These are phyloP conservation scores for Murraya koenigii DNA, from an alignment of 345 rosid species.

Conservation along the genomic window DNA sequence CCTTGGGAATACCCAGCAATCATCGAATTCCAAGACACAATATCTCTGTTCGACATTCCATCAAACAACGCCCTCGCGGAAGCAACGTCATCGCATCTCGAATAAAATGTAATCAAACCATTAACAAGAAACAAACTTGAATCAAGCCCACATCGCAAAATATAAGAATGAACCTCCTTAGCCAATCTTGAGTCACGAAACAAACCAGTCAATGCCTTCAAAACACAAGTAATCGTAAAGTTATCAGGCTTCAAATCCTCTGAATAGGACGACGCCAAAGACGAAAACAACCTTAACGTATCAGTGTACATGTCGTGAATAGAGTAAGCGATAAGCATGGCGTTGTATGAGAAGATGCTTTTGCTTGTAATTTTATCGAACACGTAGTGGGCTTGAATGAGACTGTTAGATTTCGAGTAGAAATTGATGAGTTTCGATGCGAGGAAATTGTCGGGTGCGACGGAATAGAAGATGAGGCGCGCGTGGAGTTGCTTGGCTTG, in stretches of 20 bases:
- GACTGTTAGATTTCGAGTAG: constrained; percentile 40
- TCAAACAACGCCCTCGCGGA: constrained; percentile 64
- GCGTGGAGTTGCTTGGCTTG: constrained; percentile 83
- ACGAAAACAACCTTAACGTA: constrained; percentile 48
- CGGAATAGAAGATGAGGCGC: constrained; percentile 48
- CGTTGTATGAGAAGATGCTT: constrained; percentile 68
- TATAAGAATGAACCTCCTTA: constrained; percentile 58
- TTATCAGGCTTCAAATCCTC: constrained; percentile 42
- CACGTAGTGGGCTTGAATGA: constrained; percentile 54
- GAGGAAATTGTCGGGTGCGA: constrained; percentile 64
- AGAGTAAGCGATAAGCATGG: constrained; percentile 65
- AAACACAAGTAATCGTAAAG: constrained; percentile 53
- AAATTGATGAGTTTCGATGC: constrained; percentile 63
- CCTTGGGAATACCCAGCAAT: constrained; percentile 76
- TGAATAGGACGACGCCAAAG: constrained; percentile 27
- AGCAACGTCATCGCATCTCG: constrained; percentile 42
- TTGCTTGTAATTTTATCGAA: constrained; percentile 58
- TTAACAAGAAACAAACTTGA: constrained; percentile 57
- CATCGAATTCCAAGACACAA: constrained; percentile 87
- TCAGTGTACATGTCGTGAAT: constrained; percentile 49
- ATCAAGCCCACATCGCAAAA: constrained; percentile 44
- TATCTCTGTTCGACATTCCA: constrained; percentile 57
- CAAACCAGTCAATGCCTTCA: constrained; percentile 55
- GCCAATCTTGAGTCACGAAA: constrained; percentile 37
- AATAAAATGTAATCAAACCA: constrained; percentile 62